Evolutionary conservation across 2,329 filamentous ascomycete genomes (phyloP), one percentile per base, ranked within the genome.

Genomic region (Pestalotiopsis sp.): DNA sequence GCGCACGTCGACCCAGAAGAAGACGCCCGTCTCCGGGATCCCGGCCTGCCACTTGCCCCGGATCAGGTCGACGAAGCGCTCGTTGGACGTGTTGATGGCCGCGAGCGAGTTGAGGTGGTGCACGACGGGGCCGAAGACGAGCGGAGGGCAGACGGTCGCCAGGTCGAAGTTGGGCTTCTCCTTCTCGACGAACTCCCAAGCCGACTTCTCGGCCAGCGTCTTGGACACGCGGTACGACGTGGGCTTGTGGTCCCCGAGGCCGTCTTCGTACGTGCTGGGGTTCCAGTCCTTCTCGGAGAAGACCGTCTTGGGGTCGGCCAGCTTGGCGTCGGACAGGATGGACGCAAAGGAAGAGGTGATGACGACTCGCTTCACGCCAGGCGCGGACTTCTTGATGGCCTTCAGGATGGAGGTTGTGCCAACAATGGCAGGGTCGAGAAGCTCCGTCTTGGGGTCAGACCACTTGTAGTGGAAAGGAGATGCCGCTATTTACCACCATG

Each of bases 321-420:
- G 68, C 59, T 76, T 75, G 17, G 74, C 70, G 52, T 79, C 78
- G 69, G 82, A 75, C 17, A 87, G 59, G 71, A 88, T 82, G 69
- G 85, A 80, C 22, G 86, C 86, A 75, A 88, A 88, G 40, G 85
- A 87, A 48, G 83, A 85, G 17, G 86, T 88, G 60, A 90, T 77
- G 67, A 92, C 89, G 14, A 97, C 91, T 68, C 90, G 86, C 80
- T 90, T 93, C 65, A 97, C 92, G 5, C 71, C 71, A 0, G 85
- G 86, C 0, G 85, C 75, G 76, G 86, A 71, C 69, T 83, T 82
- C 74, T 91, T 89, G 70, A 95, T 84, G 20, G 92, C 89, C 71
- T 90, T 86, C 44, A 93, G 89, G 66, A 96, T 88, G 40, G 91
- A 91, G 71, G 89, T 92, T 1, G 86, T 88, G 70, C 86, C 88